Evolutionary conservation across 805 yeast genomes (phyloP), one percentile per base, ranked within the genome.

Genomic region (Candida chauliodis): DNA sequence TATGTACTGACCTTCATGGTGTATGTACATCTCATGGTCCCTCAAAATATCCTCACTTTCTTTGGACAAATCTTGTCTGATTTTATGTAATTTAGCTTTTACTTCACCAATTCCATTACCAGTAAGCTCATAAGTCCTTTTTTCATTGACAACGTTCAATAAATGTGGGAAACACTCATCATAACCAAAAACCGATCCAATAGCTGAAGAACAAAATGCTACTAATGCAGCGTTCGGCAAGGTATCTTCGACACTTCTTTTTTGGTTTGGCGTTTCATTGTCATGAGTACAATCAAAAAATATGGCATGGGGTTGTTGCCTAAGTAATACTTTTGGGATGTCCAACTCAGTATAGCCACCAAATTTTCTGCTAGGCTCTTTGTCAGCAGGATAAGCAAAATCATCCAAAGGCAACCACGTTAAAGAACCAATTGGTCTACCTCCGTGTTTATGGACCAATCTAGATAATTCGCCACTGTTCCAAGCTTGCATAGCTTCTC

Each of bases 271-370:
- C 15, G 80, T 82, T 61, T 89, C 93, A 55, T 91, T 91, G 59
- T 91, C 99, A 58, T 91, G 99, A 2, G 98, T 90, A 53, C 97
- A 91, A 55, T 93, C 98, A 97, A 93, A 91, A 50, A 91, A 84
- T 50, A 93, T 68, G 0, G 98, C 96, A 62, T 89, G 97, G 3
- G 95, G 95, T n/a, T 81, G 78, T 30, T 81, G 76, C 3, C 82
- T 71, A 1, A 79, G 69, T 33, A 91, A 69, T 8, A 77, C 68
- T 47, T 72, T 73, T 2, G 95, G 91, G 34, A 85, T 72, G 43
- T 78, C 79, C 44, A 84, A 63, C 55, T 84, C 89, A 5, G 89
- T 77, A 17, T 65, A 69, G 23, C 71, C 58, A 29, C 53, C 61
- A 40, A 52, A 55, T 37, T 49, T 41, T 4, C 48, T 33, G 3